Evolutionary conservation across 2,329 filamentous ascomycete genomes (phyloP).

Genomic region (Plenodomus tracheiphilus): DNA sequence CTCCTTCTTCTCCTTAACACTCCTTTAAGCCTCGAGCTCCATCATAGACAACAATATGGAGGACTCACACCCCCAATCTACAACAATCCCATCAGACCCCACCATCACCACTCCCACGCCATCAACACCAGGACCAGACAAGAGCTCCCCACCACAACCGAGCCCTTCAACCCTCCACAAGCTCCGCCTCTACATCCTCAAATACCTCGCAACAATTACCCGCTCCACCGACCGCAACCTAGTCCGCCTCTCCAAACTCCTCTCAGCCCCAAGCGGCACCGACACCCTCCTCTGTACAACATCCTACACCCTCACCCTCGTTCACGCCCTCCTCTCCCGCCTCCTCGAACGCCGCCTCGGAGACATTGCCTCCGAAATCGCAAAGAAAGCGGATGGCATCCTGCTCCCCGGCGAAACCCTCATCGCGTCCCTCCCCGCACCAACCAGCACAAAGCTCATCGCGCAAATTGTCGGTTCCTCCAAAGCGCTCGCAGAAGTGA

Average conservation of each 20-base stretch:
- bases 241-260: conserved; percentile 38
- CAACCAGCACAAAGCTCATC: conserved; percentile 37
- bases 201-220: conserved; percentile 21
- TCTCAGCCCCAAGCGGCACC: conserved; percentile 47
- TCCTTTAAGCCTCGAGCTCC: too few species aligned
- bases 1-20: too few species aligned
- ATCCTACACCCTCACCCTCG: conserved; percentile 49
- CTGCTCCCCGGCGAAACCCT: conserved; percentile 49
- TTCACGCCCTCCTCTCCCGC: conserved; percentile 45
- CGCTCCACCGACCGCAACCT: conserved; percentile 36
- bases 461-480: conserved; percentile 36
- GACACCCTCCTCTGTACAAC: conserved; percentile 49
- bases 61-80: conserved; percentile 19
- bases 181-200: conserved; percentile 20
- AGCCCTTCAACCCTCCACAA: conserved; percentile 13
- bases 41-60: conserved; percentile 1
- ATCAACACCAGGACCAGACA: conserved; percentile 10
- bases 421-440: conserved; percentile 43
- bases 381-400: conserved; percentile 42
- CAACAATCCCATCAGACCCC: conserved; percentile 24
- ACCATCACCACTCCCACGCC: conserved; percentile 3
- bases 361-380: conserved; percentile 41
- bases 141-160: conserved; percentile 7
- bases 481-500: conserved; percentile 62
- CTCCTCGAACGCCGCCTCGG: conserved; percentile 42